phyloP scores from a whole-genome alignment of 495 filamentous ascomycete species.

The Daldinia caldariorum region DNA sequence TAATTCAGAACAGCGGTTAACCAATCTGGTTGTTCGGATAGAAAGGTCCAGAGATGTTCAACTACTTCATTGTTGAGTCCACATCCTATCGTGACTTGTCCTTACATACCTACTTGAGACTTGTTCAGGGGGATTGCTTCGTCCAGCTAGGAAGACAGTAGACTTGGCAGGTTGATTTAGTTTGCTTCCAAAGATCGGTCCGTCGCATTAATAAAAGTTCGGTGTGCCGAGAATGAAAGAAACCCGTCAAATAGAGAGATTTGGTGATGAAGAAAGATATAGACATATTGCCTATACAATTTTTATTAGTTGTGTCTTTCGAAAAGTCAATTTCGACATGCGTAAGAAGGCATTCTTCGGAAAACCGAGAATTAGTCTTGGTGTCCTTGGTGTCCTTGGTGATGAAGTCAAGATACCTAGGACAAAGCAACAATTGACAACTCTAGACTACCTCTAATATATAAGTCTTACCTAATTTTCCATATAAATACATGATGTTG shows the following conservation, averaged over 20 bases:
- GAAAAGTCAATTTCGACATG: background rate
- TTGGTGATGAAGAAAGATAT: too few relatives aligned
- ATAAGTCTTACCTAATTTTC: too few relatives aligned
- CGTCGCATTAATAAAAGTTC: too few relatives aligned
- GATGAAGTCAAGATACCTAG: background rate
- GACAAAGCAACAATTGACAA: too few relatives aligned
- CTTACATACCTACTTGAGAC: background rate
- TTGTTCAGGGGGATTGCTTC: background rate
- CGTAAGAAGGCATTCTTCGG: background rate
- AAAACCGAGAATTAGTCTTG: background rate
- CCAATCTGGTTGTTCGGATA: background rate
- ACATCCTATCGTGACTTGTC: background rate
- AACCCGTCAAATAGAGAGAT: too few relatives aligned
- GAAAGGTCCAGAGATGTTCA: background rate
- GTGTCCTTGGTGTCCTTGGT: background rate
- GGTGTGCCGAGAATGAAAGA: too few relatives aligned
- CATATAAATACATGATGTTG: constrained; percentile 9
- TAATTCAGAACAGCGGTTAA: background rate
- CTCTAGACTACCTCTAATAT: too few relatives aligned
- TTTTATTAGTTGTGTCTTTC: too few relatives aligned
- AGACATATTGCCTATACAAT: too few relatives aligned
- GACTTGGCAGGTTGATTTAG: too few relatives aligned
- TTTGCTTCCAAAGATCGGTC: too few relatives aligned
- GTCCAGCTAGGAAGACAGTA: background rate
- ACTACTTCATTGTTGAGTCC: background rate